Evolutionary conservation across 106 monocot genomes (phyloP), one percentile per base, ranked within the genome.

Genomic region (Phalaenopsis aphrodite): DNA sequence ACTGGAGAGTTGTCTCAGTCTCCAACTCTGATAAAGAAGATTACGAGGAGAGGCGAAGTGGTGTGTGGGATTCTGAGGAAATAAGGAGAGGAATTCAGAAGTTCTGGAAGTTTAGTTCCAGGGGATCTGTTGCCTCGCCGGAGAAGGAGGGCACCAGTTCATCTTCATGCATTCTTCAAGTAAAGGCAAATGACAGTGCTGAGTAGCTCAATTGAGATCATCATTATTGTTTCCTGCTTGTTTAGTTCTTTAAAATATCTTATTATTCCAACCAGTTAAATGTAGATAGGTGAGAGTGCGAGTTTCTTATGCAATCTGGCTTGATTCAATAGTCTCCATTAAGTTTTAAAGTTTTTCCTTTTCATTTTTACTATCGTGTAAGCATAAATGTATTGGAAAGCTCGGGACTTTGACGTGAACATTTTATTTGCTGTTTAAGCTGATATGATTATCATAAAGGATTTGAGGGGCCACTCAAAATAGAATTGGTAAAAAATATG

Each of bases 1-100:
- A 90, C 41, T 92, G 91, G 97, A 84, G 89, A 79, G 86, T 79
- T n/a, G 86, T 92, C n/a, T 88, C 94, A 4, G 88, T 97, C 47
- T 91, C 94, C 10, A 91, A 46, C 56, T 93, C 92, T 15, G 94
- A 92, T 42, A 73, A 73, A 43, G 93, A 91, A 52, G 91, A 43
- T 43, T 42, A 81, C 5, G 83, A 64, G 39, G 46, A 77, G 43
- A 48, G 39, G 61, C 56, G 73, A 72, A 79, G 82, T 48, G 81
- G 74, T 4, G 19, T 55, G 42, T 67, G 77, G 39, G 39, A 85
- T 77, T 49, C 68, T 12, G 72, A 81, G 56, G 80, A 72, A 14
- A 66, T 72, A 71, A 56, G 55, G 57, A 52, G 83, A 55, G 39
- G 77, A 65, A 49, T 81, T 75, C 86, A 82, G 4, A 87, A 78